Evolutionary conservation across 164 flowering plant genomes (phyloP).

Genomic region (Tetrastigma voinierianum): DNA sequence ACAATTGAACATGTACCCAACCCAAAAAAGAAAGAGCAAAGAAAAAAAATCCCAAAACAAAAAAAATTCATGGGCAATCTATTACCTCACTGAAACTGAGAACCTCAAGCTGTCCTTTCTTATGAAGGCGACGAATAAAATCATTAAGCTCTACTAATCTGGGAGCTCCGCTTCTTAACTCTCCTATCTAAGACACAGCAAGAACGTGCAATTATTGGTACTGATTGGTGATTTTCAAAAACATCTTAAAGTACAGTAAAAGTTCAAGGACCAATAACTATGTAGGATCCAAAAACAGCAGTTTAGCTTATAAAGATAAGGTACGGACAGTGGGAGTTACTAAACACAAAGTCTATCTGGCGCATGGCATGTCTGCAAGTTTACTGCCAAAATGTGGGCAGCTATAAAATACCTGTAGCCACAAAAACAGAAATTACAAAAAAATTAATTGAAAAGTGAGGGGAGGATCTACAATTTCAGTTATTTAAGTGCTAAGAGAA

Average conservation of each 20-base stretch:
- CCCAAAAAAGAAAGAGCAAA: background rate
- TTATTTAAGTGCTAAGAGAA: background rate
- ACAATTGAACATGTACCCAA: too few relatives aligned
- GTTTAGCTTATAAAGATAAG: slow-evolving; percentile 5
- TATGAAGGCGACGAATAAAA: slow-evolving; percentile 69
- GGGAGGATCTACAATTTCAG: background rate
- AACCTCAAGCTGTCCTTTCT: slow-evolving; percentile 76
- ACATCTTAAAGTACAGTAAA: background rate
- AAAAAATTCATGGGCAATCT: background rate
- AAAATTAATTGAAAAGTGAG: slow-evolving; percentile 2
- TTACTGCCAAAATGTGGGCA: slow-evolving; percentile 99
- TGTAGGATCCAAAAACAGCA: background rate
- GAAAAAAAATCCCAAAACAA: background rate
- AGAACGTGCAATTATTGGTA: background rate
- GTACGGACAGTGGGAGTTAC: slow-evolving; percentile 85
- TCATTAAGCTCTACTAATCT: slow-evolving; percentile 84
- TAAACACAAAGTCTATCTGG: slow-evolving; percentile 92
- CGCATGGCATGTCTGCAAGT: slow-evolving; percentile 99
- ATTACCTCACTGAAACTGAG: slow-evolving; percentile 97
- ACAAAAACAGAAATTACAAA: slow-evolving; percentile 7
- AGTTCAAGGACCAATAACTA: slow-evolving; percentile 1
- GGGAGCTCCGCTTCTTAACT: slow-evolving; percentile 92
- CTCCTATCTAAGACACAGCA: slow-evolving; percentile 65
- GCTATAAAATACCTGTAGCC: slow-evolving; percentile 88
- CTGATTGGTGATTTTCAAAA: background rate